These are phyloP conservation scores for Aspergillus sclerotialis DNA, from an alignment of 2,329 filamentous ascomycete species.

Conservation along the genomic window DNA sequence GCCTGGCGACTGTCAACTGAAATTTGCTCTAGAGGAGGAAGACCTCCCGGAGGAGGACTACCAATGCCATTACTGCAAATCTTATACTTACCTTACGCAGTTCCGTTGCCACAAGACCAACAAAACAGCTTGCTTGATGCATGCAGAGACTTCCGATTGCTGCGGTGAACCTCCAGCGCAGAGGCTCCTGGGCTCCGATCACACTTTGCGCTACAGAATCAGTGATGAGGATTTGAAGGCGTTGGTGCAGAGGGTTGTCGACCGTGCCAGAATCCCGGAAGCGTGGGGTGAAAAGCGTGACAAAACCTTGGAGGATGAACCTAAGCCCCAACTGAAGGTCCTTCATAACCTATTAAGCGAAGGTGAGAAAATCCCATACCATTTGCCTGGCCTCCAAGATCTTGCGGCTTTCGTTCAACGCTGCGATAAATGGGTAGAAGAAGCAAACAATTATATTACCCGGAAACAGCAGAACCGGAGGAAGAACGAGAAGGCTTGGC, in stretches of 20 bases:
- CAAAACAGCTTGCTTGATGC: conserved; percentile 74
- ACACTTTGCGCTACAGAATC: conserved; percentile 71
- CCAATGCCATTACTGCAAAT: conserved; percentile 86
- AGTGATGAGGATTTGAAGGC: conserved; percentile 62
- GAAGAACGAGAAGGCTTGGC: conserved; percentile 86
- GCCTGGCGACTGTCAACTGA: conserved; percentile 48
- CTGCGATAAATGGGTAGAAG: conserved; percentile 96
- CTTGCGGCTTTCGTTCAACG: conserved; percentile 87
- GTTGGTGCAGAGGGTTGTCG: conserved; percentile 67
- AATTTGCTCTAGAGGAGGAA: conserved; percentile 60
- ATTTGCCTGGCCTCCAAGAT: conserved; percentile 72
- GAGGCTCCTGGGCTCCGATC: conserved; percentile 62
- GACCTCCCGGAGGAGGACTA: conserved; percentile 87
- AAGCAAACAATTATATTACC: conserved; percentile 91
- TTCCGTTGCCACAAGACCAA: conserved; percentile 77
- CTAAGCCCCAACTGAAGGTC: conserved; percentile 76
- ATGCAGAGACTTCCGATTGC: conserved; percentile 74
- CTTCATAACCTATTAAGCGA: conserved; percentile 79
- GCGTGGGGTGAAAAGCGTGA: conserved; percentile 87
- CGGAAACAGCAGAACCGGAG: conserved; percentile 96
- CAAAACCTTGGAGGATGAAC: conserved; percentile 73
- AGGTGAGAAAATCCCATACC: conserved; percentile 92
- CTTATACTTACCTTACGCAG: conserved; percentile 82
- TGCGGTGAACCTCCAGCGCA: conserved; percentile 63
- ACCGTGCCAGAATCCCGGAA: conserved; percentile 81